These are phyloP conservation scores for Saturnispora besseyi DNA, from an alignment of 805 yeast species.

Conservation along the genomic window DNA sequence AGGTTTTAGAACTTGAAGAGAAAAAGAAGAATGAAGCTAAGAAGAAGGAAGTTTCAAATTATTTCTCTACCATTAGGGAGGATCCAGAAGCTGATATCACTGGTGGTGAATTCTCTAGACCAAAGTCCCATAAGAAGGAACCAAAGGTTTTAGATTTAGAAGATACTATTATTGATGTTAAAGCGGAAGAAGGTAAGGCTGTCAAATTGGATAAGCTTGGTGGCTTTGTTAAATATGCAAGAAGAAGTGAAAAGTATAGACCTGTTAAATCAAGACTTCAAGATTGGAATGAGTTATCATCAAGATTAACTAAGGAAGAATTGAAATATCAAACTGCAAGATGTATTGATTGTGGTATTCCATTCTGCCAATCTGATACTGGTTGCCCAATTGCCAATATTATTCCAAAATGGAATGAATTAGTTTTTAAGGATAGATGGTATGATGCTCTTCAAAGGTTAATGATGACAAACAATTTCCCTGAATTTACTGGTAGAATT, in stretches of 20 bases:
- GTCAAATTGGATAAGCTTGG: slow-evolving; percentile 67
- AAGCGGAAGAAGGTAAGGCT: slow-evolving; percentile 53
- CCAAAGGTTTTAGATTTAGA: slow-evolving; percentile 86
- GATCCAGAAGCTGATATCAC: slow-evolving; percentile 83
- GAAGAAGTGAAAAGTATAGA: slow-evolving; percentile 82
- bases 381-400: slow-evolving; percentile 97
- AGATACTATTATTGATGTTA: slow-evolving; percentile 70
- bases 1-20: slow-evolving; percentile 74
- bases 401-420: slow-evolving; percentile 96
- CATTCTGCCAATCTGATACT: slow-evolving; percentile 95
- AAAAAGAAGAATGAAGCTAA: slow-evolving; percentile 53
- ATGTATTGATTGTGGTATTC: slow-evolving; percentile 99
- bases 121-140: slow-evolving; percentile 43
- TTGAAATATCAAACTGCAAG: slow-evolving; percentile 89
- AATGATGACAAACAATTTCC: slow-evolving; percentile 95
- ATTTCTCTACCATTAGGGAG: slow-evolving; percentile 63
- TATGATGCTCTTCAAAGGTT: slow-evolving; percentile 84
- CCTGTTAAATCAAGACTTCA: slow-evolving; percentile 62
- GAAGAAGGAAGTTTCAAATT: slow-evolving; percentile 54
- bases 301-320: slow-evolving; percentile 75
- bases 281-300: slow-evolving; percentile 89
- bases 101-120: slow-evolving; percentile 72
- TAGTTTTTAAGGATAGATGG: slow-evolving; percentile 94
- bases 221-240: slow-evolving; percentile 91
- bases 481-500: slow-evolving; percentile 95